Base-by-base conservation (phyloP, 2,329 filamentous ascomycete genomes). In the Fusarium fujikuroi region DNA sequence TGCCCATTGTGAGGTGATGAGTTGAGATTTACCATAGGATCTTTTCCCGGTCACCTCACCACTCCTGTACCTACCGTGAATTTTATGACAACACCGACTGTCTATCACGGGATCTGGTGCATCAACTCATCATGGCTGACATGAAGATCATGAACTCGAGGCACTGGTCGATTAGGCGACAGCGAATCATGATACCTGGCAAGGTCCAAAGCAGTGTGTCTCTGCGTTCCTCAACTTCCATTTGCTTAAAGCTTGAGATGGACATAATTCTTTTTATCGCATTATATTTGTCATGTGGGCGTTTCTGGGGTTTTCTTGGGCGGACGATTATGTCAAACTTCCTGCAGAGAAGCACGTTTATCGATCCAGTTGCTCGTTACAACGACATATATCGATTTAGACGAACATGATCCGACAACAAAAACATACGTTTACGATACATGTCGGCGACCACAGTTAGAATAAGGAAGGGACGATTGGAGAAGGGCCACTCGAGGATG, bases 311-410 rank as follows among this genome's bases (percentile, higher is more conserved):
- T 34, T 34, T 61, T 56, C 42, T 18, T 61, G 63, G 50, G 66
- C 50, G 58, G 63, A 50, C 34, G 46, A 34, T 65, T 59, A 63
- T 58, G 66, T 61, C 52, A 46, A 43, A 28, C 53, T 25, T 61
- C 25, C 56, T 40, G 46, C 52, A 44, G 63, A 42, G 42, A 39
- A 71, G 40, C 34, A 34, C 50, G 44, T 47, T 25, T 46, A 50
- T 49, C 56, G 49, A 63, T 63, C 34, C 36, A 36, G 50, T 65
- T 56, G 58, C 44, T 53, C 52, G 56, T 52, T 64, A 34, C 69
- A 65, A 72, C 46, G 44, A 63, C 54, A 49, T 57, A 57, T 56
- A 63, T 58, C 32, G 53, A 67, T 37, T 71, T 71, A 59, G 49
- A 58, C 42, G 44, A 43, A 54, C 46, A 52, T 56, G 30, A 32